phyloP scores from a whole-genome alignment of 257 asterid genomes.

The Solanum etuberosum region DNA sequence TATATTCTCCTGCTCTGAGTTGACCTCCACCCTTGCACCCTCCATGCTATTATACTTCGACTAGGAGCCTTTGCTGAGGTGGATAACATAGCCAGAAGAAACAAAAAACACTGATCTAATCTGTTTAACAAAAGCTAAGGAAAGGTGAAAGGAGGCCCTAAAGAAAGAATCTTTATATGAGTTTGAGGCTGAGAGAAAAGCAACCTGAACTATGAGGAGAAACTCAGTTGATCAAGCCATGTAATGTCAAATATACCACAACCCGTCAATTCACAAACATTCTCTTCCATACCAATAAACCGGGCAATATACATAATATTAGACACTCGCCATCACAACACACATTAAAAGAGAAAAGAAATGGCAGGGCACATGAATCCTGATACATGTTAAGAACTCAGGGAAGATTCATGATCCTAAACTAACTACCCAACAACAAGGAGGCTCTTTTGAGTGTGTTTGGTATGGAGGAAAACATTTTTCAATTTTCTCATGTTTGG shows the following conservation, averaged over 20 bases:
- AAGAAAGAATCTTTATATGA: not conserved
- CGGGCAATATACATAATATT: not conserved
- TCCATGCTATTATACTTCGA: not conserved
- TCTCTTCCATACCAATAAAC: not conserved
- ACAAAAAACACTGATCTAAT: not conserved
- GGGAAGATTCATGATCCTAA: not conserved
- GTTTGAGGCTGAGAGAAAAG: not conserved
- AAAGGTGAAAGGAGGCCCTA: not conserved
- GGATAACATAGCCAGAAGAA: not conserved
- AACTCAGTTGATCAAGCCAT: not conserved
- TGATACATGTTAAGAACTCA: not conserved
- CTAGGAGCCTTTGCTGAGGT: not conserved
- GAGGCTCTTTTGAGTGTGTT: not conserved
- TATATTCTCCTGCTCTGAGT: not conserved
- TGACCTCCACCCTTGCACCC: not conserved
- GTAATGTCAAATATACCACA: not conserved
- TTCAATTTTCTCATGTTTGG: not conserved
- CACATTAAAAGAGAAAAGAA: not conserved
- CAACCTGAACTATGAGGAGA: not conserved
- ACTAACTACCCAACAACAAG: not conserved
- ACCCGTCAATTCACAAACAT: not conserved
- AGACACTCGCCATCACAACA: not conserved
- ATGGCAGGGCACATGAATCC: not conserved
- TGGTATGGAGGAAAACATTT: not conserved
- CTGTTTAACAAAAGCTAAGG: not conserved